Base-by-base conservation (phyloP, 2,329 filamentous ascomycete genomes). In the Fusarium redolens region DNA sequence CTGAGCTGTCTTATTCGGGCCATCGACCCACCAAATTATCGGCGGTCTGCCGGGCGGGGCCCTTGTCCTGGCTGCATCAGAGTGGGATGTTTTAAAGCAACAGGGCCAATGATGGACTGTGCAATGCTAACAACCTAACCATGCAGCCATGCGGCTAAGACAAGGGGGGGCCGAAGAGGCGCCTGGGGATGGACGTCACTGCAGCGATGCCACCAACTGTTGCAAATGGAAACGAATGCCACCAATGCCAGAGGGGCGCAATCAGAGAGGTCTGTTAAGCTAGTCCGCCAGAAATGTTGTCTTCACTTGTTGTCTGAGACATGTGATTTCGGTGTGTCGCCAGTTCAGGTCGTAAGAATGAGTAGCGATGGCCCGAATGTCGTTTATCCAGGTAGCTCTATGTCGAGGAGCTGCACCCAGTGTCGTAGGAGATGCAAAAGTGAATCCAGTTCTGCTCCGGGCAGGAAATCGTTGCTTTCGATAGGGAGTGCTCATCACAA, bases 91-190 rank as follows among this genome's bases (percentile, higher is more conserved):
- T 58, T 55, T 37, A 54, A 51, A 59, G 57, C 56, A 50, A 43
- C 48, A 59, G 59, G 52, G 65, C 75, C 75, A 77, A 77, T 77
- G 65, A 76, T 69, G 64, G 62, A 41, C 38, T 54, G 56, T 52
- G 65, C 68, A 77, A 77, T 76, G 68, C 51, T 69, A 77, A 77
- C 57, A 48, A 61, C 44, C 72, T 31, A 59, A 35, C 61, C 44
- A 66, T 66, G 63, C 64, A 69, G 38, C 56, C 55, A 71, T 75
- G 75, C 75, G 69, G 75, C 75, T 77, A 77, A 74, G 73, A 76
- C 72, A 75, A 61, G 61, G 70, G 72, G 41, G 30, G 65, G 68
- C 57, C 57, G 40, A 65, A 71, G 59, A 69, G 44, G 47, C 73
- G 63, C 65, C 66, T 51, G 55, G 66, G 51, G 59, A 65, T 58